phyloP scores from a whole-genome alignment of 164 flowering plant species.

The Macadamia tetraphylla region DNA sequence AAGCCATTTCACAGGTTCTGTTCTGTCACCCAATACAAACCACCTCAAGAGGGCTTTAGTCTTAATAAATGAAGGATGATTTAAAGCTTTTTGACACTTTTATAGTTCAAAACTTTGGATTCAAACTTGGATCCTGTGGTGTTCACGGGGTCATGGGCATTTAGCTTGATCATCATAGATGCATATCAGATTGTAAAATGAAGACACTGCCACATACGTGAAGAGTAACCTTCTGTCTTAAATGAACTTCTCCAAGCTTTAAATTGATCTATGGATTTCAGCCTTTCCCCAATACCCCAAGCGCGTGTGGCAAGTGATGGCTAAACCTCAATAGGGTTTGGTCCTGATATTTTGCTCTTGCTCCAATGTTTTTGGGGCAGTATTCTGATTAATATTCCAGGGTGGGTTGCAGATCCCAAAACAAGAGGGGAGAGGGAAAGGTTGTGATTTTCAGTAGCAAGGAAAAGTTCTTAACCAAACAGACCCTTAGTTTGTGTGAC shows the following conservation, averaged over 20 bases:
- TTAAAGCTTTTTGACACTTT: background rate
- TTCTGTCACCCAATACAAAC: slow-evolving; percentile 8
- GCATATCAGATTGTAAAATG: background rate
- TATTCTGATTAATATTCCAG: no score
- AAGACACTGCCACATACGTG: slow-evolving; percentile 6
- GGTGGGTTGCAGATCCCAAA: no score
- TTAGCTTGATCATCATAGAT: background rate
- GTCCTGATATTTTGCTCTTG: no score
- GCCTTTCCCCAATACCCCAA: background rate
- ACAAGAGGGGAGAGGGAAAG: no score
- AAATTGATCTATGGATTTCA: background rate
- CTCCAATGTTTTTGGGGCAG: no score
- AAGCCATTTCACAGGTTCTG: slow-evolving; percentile 35
- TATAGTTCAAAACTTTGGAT: no score
- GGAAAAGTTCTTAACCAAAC: no score
- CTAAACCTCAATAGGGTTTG: background rate
- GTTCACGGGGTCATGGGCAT: slow-evolving; percentile 12
- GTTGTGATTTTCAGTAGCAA: no score
- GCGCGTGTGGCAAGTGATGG: background rate
- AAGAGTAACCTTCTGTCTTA: slow-evolving; percentile 2
- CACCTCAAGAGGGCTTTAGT: background rate
- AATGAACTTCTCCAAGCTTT: slow-evolving; percentile 6
- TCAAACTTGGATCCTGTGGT: no score
- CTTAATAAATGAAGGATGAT: background rate
- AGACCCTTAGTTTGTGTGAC: no score